phyloP scores from a whole-genome alignment of 2,329 filamentous ascomycete species.

The Leptographium lundbergii region DNA sequence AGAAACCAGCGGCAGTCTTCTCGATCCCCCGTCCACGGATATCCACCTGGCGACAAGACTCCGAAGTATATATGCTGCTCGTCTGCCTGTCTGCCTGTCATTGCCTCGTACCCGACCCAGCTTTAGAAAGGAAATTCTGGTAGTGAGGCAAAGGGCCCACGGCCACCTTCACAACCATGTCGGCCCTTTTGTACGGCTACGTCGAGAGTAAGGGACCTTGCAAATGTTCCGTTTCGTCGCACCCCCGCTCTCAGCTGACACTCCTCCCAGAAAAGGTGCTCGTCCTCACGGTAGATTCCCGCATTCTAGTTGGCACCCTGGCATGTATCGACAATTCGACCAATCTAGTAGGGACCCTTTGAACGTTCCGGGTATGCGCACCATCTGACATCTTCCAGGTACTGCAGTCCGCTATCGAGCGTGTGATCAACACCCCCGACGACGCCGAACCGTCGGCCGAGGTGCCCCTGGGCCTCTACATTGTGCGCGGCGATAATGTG shows the following conservation, averaged over 20 bases:
- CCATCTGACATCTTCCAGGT: conserved; percentile 36
- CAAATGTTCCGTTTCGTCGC: no score
- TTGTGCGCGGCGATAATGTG: conserved; percentile 90
- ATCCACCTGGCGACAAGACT: background rate
- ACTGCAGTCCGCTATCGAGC: conserved; percentile 69
- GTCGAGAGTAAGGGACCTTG: conserved; percentile 16
- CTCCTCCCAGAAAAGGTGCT: conserved; percentile 64
- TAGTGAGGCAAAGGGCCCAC: background rate
- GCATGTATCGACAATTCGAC: conserved; percentile 82
- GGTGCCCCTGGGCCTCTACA: conserved; percentile 74
- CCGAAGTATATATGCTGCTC: background rate
- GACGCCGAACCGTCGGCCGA: conserved; percentile 71
- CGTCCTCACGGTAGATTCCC: conserved; percentile 83
- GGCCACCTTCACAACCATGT: conserved; percentile 10
- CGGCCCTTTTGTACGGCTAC: conserved; percentile 18
- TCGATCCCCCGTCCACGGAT: background rate
- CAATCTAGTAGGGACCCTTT: conserved; percentile 51
- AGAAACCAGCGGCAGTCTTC: background rate
- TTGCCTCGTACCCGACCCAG: background rate
- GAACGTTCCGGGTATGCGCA: background rate
- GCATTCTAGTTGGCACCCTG: conserved; percentile 72
- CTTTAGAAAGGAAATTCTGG: background rate
- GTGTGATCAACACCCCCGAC: conserved; percentile 77
- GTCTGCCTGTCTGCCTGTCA: background rate
- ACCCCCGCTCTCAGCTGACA: background rate